These are phyloP conservation scores for Acorus calamus DNA, from an alignment of 106 monocot species.

Conservation along the genomic window DNA sequence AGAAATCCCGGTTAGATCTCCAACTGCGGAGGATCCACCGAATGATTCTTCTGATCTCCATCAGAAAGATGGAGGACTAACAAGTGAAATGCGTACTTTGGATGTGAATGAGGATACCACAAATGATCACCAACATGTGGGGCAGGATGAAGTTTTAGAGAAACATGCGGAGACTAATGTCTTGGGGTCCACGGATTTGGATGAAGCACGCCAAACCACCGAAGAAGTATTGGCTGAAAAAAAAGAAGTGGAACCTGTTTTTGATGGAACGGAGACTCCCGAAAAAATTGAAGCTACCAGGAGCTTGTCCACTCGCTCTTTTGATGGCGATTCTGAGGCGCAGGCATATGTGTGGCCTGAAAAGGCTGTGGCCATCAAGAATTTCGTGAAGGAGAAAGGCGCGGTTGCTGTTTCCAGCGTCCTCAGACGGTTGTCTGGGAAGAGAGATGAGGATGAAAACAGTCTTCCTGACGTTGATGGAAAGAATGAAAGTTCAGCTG, in stretches of 20 bases:
- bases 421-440: constrained; percentile 75
- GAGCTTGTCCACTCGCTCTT: constrained; percentile 17
- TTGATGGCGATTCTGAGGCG: constrained; percentile 21
- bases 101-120: neutral
- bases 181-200: constrained; percentile 5
- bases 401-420: constrained; percentile 64
- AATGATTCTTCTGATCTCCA: constrained; percentile 2
- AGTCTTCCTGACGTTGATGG: constrained; percentile 16
- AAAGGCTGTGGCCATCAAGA: constrained; percentile 69
- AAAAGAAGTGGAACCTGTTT: constrained; percentile 45
- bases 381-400: constrained; percentile 75
- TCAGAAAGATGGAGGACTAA: constrained; percentile 12
- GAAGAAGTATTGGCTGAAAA: constrained; percentile 35
- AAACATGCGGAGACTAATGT: constrained; percentile 1
- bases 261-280: constrained; percentile 63
- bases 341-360: constrained; percentile 52
- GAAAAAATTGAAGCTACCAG: constrained; percentile 28
- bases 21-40: constrained; percentile 10
- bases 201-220: constrained; percentile 5
- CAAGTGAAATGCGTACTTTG: constrained; percentile 12
- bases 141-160: constrained; percentile 9
- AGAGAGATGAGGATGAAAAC: constrained; percentile 45
- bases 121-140: neutral
- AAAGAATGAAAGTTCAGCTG: constrained; percentile 16
- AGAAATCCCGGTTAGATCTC: neutral